Conservation (phyloP, 2,329 filamentous ascomycete genomes). For the Xylariaceae sp. region DNA sequence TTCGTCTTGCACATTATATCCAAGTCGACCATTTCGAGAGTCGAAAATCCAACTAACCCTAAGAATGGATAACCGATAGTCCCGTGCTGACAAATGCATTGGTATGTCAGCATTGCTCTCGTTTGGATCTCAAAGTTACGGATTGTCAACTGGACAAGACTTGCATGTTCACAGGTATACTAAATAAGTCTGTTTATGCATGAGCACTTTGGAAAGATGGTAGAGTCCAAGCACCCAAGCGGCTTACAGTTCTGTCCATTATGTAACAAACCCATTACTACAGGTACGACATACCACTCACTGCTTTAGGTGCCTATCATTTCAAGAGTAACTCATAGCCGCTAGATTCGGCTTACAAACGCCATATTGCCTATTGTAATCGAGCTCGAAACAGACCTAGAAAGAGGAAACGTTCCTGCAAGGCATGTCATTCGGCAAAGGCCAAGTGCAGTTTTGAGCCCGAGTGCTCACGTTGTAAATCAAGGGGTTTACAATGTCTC, state of each 20-base stretch:
- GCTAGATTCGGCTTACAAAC: conserved; percentile 29
- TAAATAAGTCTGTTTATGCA: neutral
- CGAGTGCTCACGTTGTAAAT: conserved; percentile 27
- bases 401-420: conserved; percentile 32
- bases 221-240: neutral
- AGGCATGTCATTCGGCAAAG: conserved; percentile 30
- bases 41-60: too few species aligned
- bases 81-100: too few species aligned
- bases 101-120: too few species aligned
- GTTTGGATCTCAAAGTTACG: too few species aligned
- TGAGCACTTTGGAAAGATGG: too few species aligned
- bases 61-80: too few species aligned
- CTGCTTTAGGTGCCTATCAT: neutral
- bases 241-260: conserved; percentile 25
- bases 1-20: too few species aligned
- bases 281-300: conserved; percentile 19
- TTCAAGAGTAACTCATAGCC: conserved; percentile 2
- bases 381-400: conserved; percentile 22
- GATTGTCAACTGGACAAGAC: too few species aligned
- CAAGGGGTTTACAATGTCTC: conserved; percentile 26
- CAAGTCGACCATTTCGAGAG: too few species aligned
- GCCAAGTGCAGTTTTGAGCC: conserved; percentile 32
- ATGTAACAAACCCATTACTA: conserved; percentile 31
- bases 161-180: too few species aligned
- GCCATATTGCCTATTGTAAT: conserved; percentile 33